These are phyloP conservation scores for Serpula lacrymans DNA, from an alignment of 768 basidiomycete species.

Conservation along the genomic window DNA sequence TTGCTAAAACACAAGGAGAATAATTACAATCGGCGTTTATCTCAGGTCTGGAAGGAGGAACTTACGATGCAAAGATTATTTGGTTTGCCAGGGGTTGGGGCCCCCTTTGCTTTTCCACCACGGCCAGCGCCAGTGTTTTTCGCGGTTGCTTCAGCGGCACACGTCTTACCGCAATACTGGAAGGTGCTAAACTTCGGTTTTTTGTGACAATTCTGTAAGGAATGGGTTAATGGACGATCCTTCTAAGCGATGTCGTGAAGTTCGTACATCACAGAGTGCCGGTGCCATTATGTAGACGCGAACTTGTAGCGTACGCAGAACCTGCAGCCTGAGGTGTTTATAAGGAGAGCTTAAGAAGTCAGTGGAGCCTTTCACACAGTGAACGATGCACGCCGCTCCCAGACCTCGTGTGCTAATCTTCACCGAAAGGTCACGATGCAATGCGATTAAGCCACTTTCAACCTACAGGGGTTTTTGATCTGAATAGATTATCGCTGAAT, in stretches of 20 bases:
- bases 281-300: conserved; percentile 21
- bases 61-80: conserved; percentile 27
- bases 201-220: conserved; percentile 48
- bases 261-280: conserved; percentile 27
- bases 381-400: conserved; percentile 19
- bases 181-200: conserved; percentile 54
- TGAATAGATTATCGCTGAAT: no score
- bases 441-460: conserved; percentile 2
- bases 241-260: background rate
- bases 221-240: background rate
- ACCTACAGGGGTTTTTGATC: no score
- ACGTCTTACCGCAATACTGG: conserved; percentile 56
- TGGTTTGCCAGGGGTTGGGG: no score
- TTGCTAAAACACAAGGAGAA: conserved; percentile 20
- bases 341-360: no score
- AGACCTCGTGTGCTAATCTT: conserved; percentile 15
- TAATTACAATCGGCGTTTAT: conserved; percentile 25
- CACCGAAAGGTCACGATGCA: conserved; percentile 5
- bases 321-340: no score
- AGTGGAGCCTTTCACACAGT: no score
- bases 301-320: conserved; percentile 5
- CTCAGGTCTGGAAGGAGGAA: no score
- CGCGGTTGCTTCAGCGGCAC: conserved; percentile 40
- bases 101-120: conserved; percentile 12
- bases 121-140: conserved; percentile 1